Evolutionary conservation across 129 eudicot species (phyloP).

Genomic region (Artemisia argyi): DNA sequence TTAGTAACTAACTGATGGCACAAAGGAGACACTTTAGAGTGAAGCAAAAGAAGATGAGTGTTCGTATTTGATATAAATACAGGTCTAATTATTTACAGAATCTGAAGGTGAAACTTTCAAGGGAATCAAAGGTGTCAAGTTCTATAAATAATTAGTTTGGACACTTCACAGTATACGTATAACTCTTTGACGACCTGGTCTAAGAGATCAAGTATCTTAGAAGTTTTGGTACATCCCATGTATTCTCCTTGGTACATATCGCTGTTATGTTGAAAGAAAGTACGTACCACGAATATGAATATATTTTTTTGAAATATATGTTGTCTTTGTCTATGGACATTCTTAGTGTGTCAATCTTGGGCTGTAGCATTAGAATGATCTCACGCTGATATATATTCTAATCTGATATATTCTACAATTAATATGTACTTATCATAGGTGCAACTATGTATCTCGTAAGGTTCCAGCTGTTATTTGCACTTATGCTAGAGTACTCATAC

Average conservation of each 20-base stretch:
- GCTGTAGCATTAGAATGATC: not conserved
- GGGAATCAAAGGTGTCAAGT: not conserved
- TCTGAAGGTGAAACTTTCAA: not conserved
- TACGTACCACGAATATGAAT: not conserved
- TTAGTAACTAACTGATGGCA: not conserved
- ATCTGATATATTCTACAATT: too few species aligned
- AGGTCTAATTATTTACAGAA: not conserved
- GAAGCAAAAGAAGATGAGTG: not conserved
- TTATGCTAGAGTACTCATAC: too few species aligned
- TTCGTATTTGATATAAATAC: conserved; percentile 17
- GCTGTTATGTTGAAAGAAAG: not conserved
- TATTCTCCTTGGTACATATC: not conserved
- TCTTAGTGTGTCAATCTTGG: not conserved
- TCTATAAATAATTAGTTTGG: not conserved
- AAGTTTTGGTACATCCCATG: conserved; percentile 14
- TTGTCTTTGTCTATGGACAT: not conserved
- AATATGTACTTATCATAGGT: too few species aligned
- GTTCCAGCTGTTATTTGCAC: too few species aligned
- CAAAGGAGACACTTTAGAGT: not conserved
- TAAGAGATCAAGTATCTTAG: conserved; percentile 3
- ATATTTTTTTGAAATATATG: not conserved
- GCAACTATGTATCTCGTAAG: too few species aligned
- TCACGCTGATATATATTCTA: too few species aligned
- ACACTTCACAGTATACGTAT: not conserved
- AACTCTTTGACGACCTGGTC: not conserved